Base-by-base conservation (phyloP, 495 filamentous ascomycete genomes). In the Penicillium ochrochloron region DNA sequence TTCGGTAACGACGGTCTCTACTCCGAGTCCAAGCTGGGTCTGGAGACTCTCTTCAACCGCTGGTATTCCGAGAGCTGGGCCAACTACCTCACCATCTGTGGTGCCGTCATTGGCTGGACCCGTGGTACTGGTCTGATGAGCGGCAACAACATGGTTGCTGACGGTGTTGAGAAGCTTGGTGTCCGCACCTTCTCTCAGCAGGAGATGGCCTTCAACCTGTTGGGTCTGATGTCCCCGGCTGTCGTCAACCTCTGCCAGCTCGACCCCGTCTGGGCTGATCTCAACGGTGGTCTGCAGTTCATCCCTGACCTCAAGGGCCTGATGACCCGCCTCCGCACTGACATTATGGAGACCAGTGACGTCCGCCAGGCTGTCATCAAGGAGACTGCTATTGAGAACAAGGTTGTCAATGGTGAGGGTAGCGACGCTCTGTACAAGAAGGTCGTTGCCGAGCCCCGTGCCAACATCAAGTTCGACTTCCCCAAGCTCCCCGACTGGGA, bases 131-230 rank as follows among this genome's bases (percentile, higher is more conserved):
- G 95, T 68, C 84, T 99, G 65, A 99, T 99, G 95, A 90, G 90
- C 70, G 94, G 92, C 66, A 99, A 99, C 83, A 99, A 99, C 76
- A 88, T 97, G 73, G 93, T 97, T 60, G 96, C 95, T 8, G 94
- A 98, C 76, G 96, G 94, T 54, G 90, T 99, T 59, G 95, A 99
- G 80, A 90, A 90, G 66, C 93, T 94, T 70, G 95, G 95, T 71
- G 96, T 98, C 17, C 92, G 96, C 65, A 99, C 95, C 5, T 99
- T 99, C 82, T 97, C 94, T 19, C 96, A 98, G 80, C 92, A 96
- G 70, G 95, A 99, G 78, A 99, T 99, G 95, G 95, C 95, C 4
- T 98, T 99, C 85, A 99, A 98, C 77, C 80, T 99, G 59, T 88
- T 99, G 41, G 94, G 95, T 60, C 87, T 99, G 53, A 97, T 99